A percentile compares a stretch with the other conserved stretches of the same genome.
Conservation (phyloP, 2,329 filamentous ascomycete genomes). For the Fusarium pininemorale region DNA sequence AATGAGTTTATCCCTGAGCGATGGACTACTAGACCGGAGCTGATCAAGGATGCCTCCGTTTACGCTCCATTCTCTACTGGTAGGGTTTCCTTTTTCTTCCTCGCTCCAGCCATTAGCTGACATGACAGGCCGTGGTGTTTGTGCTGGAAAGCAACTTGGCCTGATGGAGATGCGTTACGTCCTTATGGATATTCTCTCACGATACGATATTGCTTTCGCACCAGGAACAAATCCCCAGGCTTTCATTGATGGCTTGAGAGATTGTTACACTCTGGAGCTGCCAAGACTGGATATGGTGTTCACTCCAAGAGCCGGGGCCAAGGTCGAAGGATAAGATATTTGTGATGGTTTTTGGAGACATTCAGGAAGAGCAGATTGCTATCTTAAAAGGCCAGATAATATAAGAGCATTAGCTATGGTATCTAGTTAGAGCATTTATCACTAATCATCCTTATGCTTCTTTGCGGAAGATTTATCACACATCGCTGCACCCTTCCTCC, state of each 20-base stretch:
- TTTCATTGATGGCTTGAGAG: slow-evolving; percentile 8
- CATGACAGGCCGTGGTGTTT: slow-evolving; percentile 11
- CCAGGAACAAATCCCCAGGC: background rate
- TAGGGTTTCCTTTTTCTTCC: background rate
- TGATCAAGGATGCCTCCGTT: slow-evolving; percentile 3
- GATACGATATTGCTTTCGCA: slow-evolving; percentile 8
- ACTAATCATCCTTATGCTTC: background rate
- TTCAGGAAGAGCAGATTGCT: background rate
- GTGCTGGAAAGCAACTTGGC: slow-evolving; percentile 31
- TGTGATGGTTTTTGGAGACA: accelerated
- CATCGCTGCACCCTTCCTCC: background rate
- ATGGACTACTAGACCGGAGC: slow-evolving; percentile 21
- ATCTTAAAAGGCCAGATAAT: accelerated
- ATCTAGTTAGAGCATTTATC: accelerated
- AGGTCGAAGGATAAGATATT: accelerated
- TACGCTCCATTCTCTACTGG: slow-evolving; percentile 24
- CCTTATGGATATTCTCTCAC: slow-evolving; percentile 4
- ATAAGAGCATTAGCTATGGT: accelerated
- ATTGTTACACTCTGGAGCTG: slow-evolving; percentile 22
- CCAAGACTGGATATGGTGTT: background rate
- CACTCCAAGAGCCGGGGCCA: background rate
- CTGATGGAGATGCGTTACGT: slow-evolving; percentile 32
- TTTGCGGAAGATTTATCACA: background rate
- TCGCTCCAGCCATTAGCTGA: background rate
- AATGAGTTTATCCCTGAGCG: slow-evolving; percentile 28